Percentiles rank a stretch among this genome's conserved stretches.
Evolutionary conservation across 2,329 filamentous ascomycete genomes (phyloP).

Genomic region (Alternaria incomplexa): DNA sequence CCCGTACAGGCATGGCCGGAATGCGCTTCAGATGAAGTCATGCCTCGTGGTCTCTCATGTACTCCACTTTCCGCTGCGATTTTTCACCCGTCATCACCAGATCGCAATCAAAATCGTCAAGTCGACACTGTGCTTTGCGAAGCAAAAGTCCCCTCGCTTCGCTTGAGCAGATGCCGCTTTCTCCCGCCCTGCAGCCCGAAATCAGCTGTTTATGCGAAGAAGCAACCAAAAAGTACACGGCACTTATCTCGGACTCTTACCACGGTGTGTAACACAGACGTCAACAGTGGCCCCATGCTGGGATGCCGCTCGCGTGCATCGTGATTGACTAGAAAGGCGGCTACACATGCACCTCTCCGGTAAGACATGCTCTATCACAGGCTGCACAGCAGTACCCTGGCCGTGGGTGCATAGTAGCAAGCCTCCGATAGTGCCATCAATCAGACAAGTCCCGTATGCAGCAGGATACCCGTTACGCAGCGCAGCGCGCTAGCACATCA

Average conservation of each 20-base stretch:
- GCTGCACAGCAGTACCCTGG: conserved; percentile 15
- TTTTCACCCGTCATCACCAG: conserved; percentile 18
- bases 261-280: conserved; percentile 17
- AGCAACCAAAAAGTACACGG: conserved; percentile 19
- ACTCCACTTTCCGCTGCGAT: conserved; percentile 8
- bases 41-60: conserved; percentile 22
- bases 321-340: conserved; percentile 20
- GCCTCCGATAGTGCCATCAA: conserved; percentile 15
- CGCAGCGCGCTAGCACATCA: conserved; percentile 9
- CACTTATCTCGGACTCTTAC: conserved; percentile 13
- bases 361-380: conserved; percentile 24
- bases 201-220: conserved; percentile 16
- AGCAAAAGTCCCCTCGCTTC: not conserved
- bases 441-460: conserved; percentile 19
- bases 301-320: conserved; percentile 16
- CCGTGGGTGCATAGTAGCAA: conserved; percentile 16
- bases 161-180: conserved; percentile 3
- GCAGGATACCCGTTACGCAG: conserved; percentile 22
- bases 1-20: conserved; percentile 22
- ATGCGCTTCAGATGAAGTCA: conserved; percentile 26
- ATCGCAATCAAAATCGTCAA: conserved; percentile 7
- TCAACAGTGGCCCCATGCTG: conserved; percentile 11
- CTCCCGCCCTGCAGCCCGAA: conserved; percentile 20
- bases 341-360: conserved; percentile 23
- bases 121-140: conserved; percentile 14